Base-by-base conservation (phyloP, 345 rosid genomes). In the Aquilaria sinensis region DNA sequence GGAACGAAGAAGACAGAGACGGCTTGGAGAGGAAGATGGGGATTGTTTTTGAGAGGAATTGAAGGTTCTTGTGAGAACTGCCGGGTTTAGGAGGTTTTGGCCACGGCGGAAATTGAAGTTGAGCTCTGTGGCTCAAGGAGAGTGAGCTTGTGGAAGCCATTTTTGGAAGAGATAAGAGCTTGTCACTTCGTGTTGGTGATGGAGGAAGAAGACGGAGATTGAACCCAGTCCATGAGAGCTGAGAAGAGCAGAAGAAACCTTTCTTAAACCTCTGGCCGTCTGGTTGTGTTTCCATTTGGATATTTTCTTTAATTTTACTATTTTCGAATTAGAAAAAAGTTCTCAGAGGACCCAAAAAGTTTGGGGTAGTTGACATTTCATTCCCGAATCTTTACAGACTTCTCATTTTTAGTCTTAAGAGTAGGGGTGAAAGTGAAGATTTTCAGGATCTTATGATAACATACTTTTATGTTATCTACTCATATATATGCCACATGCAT, bases 71-170 rank as follows among this genome's bases (percentile, higher is more conserved):
- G 77, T 65, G 77, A 66, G 77, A 72, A 30, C 74, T 77, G 23
- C 53, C 46, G 67, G 76, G 47, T 14, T 61, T 29, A 31, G 78
- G 72, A 12, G 82, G 70, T 47, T 73, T 74, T 29, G 74, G 72
- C 59, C 72, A 64, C 47, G 73, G 45, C 62, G 74, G 78, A 79
- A 53, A 69, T 46, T 78, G 81, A 3, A 86, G 47, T 8, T 72
- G 88, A 72, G 85, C 61, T 51, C 60, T 45, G 33, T 74, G 77
- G 72, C 67, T 70, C 57, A 80, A 63, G 59, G 79, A 66, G 58
- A 75, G 66, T 31, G 83, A 66, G 55, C 67, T 43, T 50, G 79
- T 52, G 64, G 85, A 78, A 73, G 85, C 84, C 89, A 83, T 72
- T 58, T 51, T 62, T 46, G 7, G 69, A 37, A 37, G 43, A 37